Percentiles rank a stretch among this genome's conserved stretches.
phyloP scores from a whole-genome alignment of 306 rosid species.

The Cicer bijugum region DNA sequence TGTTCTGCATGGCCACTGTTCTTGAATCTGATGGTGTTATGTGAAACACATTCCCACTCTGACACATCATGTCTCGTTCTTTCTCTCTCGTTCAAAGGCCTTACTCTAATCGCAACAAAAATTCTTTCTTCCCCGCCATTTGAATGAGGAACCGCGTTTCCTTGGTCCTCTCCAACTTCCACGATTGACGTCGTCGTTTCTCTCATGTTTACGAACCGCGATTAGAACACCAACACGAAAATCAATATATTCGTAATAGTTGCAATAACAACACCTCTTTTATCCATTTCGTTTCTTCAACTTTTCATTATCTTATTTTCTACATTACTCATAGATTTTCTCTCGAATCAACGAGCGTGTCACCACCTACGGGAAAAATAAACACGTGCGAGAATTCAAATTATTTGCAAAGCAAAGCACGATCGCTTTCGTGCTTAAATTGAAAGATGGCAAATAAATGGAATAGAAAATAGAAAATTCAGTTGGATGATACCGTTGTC shows the following conservation, averaged over 20 bases:
- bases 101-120: constrained; percentile 74
- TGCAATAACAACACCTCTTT: constrained; percentile 12
- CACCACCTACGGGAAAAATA: constrained; percentile 22
- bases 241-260: not conserved
- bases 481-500: constrained; percentile 38
- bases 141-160: constrained; percentile 17
- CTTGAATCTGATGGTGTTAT: constrained; percentile 56
- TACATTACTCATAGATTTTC: constrained; percentile 29
- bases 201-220: constrained; percentile 8
- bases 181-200: constrained; percentile 21
- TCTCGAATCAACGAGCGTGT: not conserved
- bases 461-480: not conserved
- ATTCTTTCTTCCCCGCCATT: constrained; percentile 64
- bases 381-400: not conserved
- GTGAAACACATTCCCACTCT: constrained; percentile 63
- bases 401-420: constrained; percentile 25
- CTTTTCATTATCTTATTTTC: constrained; percentile 14
- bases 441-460: not conserved
- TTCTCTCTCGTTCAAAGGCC: constrained; percentile 78
- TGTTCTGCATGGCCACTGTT: constrained; percentile 52
- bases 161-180: constrained; percentile 37
- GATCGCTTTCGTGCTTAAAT: not conserved
- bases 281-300: constrained; percentile 29
- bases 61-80: constrained; percentile 52
- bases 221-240: constrained; percentile 13